Conservation (phyloP, 2,329 filamentous ascomycete genomes). For the Chalaropsis thielavioides region DNA sequence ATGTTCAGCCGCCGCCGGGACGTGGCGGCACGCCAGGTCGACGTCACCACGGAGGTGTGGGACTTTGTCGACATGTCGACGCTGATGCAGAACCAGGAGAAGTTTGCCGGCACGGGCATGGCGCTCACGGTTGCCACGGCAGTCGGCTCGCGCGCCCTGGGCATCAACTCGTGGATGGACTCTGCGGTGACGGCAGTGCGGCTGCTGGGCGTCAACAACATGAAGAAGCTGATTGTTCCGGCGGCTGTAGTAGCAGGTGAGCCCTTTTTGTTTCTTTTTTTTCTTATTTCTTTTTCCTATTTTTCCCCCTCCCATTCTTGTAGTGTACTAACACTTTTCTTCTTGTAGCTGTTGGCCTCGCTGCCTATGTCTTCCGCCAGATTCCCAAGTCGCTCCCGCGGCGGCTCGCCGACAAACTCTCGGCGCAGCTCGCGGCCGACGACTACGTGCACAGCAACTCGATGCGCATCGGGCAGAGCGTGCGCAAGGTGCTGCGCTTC, state of each 20-base stretch:
- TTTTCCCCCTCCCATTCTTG: constrained; percentile 1
- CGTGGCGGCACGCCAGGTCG: constrained; percentile 65
- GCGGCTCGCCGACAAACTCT: constrained; percentile 72
- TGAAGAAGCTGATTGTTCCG: constrained; percentile 68
- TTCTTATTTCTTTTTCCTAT: neutral
- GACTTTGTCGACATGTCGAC: constrained; percentile 86
- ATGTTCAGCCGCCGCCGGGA: constrained; percentile 87
- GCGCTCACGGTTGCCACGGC: constrained; percentile 83
- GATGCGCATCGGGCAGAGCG: constrained; percentile 66
- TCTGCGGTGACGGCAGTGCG: constrained; percentile 69
- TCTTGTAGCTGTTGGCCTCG: constrained; percentile 54
- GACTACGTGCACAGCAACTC: constrained; percentile 91
- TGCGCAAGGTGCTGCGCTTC: constrained; percentile 75
- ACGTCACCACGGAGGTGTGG: constrained; percentile 74
- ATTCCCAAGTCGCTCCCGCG: constrained; percentile 82
- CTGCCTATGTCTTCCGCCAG: constrained; percentile 68
- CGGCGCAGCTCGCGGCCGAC: constrained; percentile 60
- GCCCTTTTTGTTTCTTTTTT: constrained; percentile 25
- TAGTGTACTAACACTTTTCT: constrained; percentile 15
- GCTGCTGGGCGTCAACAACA: constrained; percentile 64
- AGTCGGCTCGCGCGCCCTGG: constrained; percentile 65
- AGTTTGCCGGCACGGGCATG: constrained; percentile 86
- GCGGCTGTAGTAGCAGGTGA: constrained; percentile 65
- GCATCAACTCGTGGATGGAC: constrained; percentile 79
- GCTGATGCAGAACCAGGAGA: constrained; percentile 81